Evolutionary conservation across 192 early-diverging fungal genomes (phyloP).

Genomic region (Paraglomus occultum): DNA sequence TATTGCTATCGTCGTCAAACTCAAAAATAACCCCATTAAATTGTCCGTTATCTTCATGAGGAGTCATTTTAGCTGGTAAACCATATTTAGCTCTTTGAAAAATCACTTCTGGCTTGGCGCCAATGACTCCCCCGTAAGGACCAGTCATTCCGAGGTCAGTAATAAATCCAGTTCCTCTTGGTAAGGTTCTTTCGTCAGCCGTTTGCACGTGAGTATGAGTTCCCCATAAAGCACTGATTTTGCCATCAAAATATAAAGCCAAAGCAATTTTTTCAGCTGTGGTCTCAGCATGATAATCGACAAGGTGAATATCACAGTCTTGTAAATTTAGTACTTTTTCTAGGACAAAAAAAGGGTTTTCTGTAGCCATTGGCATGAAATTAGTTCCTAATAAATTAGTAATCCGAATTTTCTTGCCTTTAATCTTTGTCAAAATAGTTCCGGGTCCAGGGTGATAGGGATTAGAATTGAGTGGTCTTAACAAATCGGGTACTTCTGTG

Average conservation of each 20-base stretch:
- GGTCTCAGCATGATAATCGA: slow-evolving; percentile 14
- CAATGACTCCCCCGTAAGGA: slow-evolving; percentile 1
- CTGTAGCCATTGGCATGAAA: slow-evolving; percentile 4
- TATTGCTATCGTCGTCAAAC: slow-evolving; percentile 10
- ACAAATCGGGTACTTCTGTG: neutral
- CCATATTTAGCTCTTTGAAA: neutral
- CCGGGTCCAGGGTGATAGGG: slow-evolving; percentile 2
- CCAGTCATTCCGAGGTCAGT: slow-evolving; percentile 22
- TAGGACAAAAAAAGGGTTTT: slow-evolving; percentile 9
- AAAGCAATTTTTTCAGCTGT: slow-evolving; percentile 22
- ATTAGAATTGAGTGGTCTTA: slow-evolving; percentile 17
- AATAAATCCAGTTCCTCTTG: slow-evolving; percentile 2
- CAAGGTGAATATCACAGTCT: slow-evolving; percentile 11
- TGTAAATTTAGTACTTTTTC: slow-evolving; percentile 21
- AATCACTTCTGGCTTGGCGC: slow-evolving; percentile 5
- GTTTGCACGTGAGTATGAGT: slow-evolving; percentile 22
- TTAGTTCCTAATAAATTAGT: slow-evolving; percentile 2
- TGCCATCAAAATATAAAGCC: neutral
- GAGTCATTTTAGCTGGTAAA: slow-evolving; percentile 11
- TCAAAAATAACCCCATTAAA: slow-evolving; percentile 20
- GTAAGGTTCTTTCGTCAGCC: slow-evolving; percentile 4
- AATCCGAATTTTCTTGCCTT: slow-evolving; percentile 14
- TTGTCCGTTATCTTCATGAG: slow-evolving; percentile 14
- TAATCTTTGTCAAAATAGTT: neutral
- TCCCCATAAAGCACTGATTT: slow-evolving; percentile 20